Percentiles rank a stretch among this genome's conserved stretches.
Evolutionary conservation across 306 rosid species (phyloP).

Genomic region (Fagus crenata): DNA sequence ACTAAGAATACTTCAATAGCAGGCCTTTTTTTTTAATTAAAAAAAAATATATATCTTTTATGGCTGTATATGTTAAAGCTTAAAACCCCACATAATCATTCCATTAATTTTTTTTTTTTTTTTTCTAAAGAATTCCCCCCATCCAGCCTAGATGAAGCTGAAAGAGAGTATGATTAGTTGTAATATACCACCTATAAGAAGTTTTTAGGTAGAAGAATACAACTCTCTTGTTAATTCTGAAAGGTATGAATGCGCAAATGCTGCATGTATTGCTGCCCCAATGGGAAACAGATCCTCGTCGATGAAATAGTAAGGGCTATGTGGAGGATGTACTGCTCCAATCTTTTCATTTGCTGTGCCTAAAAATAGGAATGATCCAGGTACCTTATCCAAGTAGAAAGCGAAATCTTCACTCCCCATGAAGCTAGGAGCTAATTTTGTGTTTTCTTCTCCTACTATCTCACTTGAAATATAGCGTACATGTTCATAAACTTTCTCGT

Average conservation of each 20-base stretch:
- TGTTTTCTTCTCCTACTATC: constrained; percentile 70
- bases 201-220: constrained; percentile 4
- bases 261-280: constrained; percentile 86
- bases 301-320: constrained; percentile 56
- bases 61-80: not conserved
- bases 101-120: too few relatives aligned
- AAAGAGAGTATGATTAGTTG: not conserved
- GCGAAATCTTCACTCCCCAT: constrained; percentile 96
- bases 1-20: too few relatives aligned
- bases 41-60: not conserved
- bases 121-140: not conserved
- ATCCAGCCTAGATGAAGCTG: not conserved
- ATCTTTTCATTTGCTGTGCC: constrained; percentile 61
- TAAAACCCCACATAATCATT: not conserved
- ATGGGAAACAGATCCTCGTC: constrained; percentile 75
- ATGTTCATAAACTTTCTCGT: constrained; percentile 56
- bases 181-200: too few relatives aligned
- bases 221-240: constrained; percentile 45
- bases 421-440: constrained; percentile 45
- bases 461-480: constrained; percentile 46
- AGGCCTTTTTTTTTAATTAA: too few relatives aligned
- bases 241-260: constrained; percentile 73
- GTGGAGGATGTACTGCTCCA: constrained; percentile 60
- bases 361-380: constrained; percentile 64
- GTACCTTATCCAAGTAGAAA: constrained; percentile 69